These are phyloP conservation scores for Alternaria burnsii DNA, from an alignment of 2,329 filamentous ascomycete genomes.

Conservation along the genomic window DNA sequence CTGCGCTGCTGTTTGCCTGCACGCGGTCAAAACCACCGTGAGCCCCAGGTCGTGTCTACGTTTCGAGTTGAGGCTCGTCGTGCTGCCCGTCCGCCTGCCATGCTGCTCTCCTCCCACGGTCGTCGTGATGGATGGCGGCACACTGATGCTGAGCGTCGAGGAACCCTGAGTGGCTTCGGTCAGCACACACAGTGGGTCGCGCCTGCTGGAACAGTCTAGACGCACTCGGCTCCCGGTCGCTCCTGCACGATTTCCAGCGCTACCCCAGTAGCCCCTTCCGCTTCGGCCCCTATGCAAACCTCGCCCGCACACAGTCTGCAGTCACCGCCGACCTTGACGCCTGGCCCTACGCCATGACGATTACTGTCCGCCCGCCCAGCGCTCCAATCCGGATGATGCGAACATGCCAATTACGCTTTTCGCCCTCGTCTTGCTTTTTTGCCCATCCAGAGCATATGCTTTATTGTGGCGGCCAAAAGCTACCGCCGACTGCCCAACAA, in stretches of 20 bases:
- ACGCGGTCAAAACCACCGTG: not conserved
- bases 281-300: slow-evolving; percentile 23
- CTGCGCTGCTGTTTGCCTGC: slow-evolving; percentile 2
- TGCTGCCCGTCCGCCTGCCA: not conserved
- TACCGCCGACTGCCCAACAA: not conserved
- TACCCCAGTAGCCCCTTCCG: slow-evolving; percentile 23
- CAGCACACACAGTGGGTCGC: slow-evolving; percentile 22
- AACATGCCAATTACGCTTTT: slow-evolving; percentile 15
- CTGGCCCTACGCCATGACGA: slow-evolving; percentile 11
- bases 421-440: slow-evolving; percentile 10
- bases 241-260: slow-evolving; percentile 29
- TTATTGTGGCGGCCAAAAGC: slow-evolving; percentile 14
- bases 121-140: not conserved
- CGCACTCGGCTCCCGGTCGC: slow-evolving; percentile 21
- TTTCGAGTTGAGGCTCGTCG: not conserved
- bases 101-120: not conserved
- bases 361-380: not conserved
- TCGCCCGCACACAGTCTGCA: slow-evolving; percentile 6
- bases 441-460: not conserved
- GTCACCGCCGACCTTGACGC: slow-evolving; percentile 15
- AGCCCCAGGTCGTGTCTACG: not conserved
- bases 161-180: slow-evolving; percentile 9
- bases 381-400: not conserved
- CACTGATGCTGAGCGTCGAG: slow-evolving; percentile 6
- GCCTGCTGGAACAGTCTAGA: slow-evolving; percentile 33